Percentiles rank a stretch among this genome's conserved stretches.
phyloP scores from a whole-genome alignment of 257 asterid genomes.

The Capsicum baccatum region DNA sequence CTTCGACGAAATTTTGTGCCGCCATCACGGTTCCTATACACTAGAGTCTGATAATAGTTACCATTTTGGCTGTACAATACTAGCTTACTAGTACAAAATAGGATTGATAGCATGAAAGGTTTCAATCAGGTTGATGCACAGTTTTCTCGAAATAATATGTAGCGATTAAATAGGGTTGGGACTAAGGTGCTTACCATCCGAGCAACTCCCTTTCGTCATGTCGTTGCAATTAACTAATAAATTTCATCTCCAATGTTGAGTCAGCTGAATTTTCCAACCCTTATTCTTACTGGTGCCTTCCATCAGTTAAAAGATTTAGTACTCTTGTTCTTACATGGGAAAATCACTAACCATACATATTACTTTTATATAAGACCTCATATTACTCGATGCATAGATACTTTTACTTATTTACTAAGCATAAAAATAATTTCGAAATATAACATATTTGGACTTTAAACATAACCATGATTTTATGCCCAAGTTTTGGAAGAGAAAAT shows the following conservation, averaged over 20 bases:
- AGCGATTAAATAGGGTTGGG: background rate
- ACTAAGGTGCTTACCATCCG: too few species aligned
- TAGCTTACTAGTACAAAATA: background rate
- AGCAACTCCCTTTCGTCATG: too few species aligned
- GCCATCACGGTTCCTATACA: background rate
- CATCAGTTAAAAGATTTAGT: too few species aligned
- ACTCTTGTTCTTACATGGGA: background rate
- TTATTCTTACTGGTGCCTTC: too few species aligned
- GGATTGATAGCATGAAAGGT: background rate
- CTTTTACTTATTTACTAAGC: too few species aligned
- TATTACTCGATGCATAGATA: background rate
- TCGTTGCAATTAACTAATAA: background rate
- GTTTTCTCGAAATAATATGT: constrained; percentile 9
- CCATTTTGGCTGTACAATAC: constrained; percentile 17
- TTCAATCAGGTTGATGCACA: background rate
- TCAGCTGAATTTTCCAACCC: background rate
- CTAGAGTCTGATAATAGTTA: background rate
- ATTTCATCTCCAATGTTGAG: constrained; percentile 3
- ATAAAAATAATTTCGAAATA: too few species aligned
- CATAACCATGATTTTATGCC: too few species aligned
- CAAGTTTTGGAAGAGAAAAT: too few species aligned
- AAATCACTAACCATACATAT: background rate
- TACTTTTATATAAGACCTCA: background rate
- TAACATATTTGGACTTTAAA: too few species aligned
- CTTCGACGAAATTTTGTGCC: background rate